phyloP scores from a whole-genome alignment of 805 yeast genomes.

The Candida incommunis region DNA sequence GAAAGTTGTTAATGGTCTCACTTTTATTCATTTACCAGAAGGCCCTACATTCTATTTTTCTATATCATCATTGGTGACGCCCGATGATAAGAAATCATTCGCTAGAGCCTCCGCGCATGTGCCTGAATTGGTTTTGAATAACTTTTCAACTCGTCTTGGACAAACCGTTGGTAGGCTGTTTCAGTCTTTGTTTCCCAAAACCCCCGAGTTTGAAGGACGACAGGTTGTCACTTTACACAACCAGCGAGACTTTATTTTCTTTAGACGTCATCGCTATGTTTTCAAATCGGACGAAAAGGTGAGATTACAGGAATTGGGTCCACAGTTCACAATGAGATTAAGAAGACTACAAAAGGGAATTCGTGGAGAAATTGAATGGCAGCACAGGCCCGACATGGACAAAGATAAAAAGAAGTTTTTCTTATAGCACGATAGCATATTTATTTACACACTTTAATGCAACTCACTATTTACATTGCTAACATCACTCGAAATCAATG shows the following conservation, averaged over 20 bases:
- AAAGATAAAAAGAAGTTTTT: conserved; percentile 88
- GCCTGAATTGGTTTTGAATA: conserved; percentile 85
- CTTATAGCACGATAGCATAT: conserved; percentile 34
- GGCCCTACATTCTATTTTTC: conserved; percentile 95
- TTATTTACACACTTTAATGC: background rate
- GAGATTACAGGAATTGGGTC: conserved; percentile 92
- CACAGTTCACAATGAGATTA: conserved; percentile 83
- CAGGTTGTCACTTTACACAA: conserved; percentile 93
- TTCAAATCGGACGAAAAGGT: conserved; percentile 84
- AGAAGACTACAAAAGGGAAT: conserved; percentile 86
- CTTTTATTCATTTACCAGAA: conserved; percentile 84
- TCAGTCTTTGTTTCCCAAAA: conserved; percentile 83
- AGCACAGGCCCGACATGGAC: conserved; percentile 92
- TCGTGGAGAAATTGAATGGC: conserved; percentile 90
- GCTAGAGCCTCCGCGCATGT: conserved; percentile 77
- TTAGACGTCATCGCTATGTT: conserved; percentile 86
- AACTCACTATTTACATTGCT: background rate
- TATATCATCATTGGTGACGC: conserved; percentile 69
- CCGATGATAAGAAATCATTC: conserved; percentile 18
- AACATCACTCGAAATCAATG: background rate
- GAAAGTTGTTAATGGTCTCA: conserved; percentile 79
- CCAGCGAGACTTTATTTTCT: conserved; percentile 89
- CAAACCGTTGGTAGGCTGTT: conserved; percentile 84
- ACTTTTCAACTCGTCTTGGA: conserved; percentile 86
- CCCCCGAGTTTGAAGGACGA: conserved; percentile 89